Evolutionary conservation across 148 eudicot species (phyloP).

Genomic region (Chenopodium berlandieri): DNA sequence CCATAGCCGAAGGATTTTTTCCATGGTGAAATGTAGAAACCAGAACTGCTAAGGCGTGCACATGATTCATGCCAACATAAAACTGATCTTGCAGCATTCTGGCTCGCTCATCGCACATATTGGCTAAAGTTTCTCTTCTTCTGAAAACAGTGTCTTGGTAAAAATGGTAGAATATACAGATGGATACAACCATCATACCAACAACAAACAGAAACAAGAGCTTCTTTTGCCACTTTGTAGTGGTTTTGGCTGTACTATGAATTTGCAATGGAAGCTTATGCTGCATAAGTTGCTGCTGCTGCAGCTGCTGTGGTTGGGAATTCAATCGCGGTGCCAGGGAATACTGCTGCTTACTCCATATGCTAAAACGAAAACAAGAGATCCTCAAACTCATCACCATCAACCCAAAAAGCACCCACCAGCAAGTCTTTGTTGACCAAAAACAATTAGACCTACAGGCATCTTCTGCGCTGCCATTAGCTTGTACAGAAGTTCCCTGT

Average conservation of each 20-base stretch:
- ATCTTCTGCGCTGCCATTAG: conserved; percentile 19
- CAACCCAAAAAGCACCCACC: conserved; percentile 47
- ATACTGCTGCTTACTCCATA: conserved; percentile 30
- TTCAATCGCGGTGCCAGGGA: conserved; percentile 20
- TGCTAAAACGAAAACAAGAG: conserved; percentile 21
- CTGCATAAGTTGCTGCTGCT: conserved; percentile 35
- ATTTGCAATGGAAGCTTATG: conserved; percentile 44
- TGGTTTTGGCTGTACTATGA: conserved; percentile 37
- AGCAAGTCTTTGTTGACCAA: conserved; percentile 34
- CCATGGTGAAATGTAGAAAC: conserved; percentile 85
- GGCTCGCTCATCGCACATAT: conserved; percentile 96
- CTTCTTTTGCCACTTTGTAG: conserved; percentile 53
- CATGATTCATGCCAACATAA: conserved; percentile 96
- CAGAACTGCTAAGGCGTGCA: conserved; percentile 86
- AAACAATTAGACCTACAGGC: conserved; percentile 25
- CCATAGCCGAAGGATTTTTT: conserved; percentile 76
- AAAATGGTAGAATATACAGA: conserved; percentile 39
- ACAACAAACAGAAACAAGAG: conserved; percentile 36
- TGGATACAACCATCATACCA: conserved; percentile 36
- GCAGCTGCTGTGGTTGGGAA: conserved; percentile 31
- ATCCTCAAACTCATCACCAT: conserved; percentile 34
- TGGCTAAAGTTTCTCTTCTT: conserved; percentile 57
- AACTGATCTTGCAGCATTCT: conserved; percentile 96
- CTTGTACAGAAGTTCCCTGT: conserved; percentile 19
- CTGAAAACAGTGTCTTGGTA: conserved; percentile 39